Evolutionary conservation across 169 alveolate genomes (phyloP).

Genomic region (Plasmodium blacklocki): DNA sequence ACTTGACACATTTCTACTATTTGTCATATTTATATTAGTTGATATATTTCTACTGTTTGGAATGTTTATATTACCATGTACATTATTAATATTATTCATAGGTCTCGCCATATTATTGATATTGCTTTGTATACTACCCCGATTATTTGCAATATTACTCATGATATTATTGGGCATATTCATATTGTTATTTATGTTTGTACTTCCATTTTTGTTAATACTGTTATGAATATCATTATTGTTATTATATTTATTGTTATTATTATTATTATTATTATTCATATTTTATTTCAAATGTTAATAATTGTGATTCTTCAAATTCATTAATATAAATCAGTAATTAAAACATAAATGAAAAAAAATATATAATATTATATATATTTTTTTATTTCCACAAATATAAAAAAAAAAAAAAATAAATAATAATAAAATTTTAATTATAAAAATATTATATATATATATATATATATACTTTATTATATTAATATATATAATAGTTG

Average conservation of each 20-base stretch:
- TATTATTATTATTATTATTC: slow-evolving; percentile 7
- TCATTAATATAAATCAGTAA: no score
- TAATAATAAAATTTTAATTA: no score
- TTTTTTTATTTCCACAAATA: no score
- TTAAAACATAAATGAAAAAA: no score
- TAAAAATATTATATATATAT: no score
- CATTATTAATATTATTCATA: neutral
- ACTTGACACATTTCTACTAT: slow-evolving; percentile 7
- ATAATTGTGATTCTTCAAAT: no score
- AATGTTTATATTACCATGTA: neutral
- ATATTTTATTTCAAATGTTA: neutral
- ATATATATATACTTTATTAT: no score
- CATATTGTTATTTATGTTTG: slow-evolving; percentile 21
- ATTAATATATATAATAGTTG: no score
- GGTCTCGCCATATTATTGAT: neutral
- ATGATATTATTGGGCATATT: slow-evolving; percentile 8
- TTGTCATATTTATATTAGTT: slow-evolving; percentile 4
- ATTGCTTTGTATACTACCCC: slow-evolving; percentile 16
- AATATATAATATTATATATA: no score
- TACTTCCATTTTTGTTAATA: slow-evolving; percentile 29
- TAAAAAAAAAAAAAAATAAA: no score
- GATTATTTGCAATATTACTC: neutral
- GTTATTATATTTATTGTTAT: slow-evolving; percentile 16
- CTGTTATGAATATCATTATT: slow-evolving; percentile 36
- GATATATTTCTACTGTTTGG: neutral